Base-by-base conservation (phyloP, 1,284 basidiomycete species). In the Malassezia equina region DNA sequence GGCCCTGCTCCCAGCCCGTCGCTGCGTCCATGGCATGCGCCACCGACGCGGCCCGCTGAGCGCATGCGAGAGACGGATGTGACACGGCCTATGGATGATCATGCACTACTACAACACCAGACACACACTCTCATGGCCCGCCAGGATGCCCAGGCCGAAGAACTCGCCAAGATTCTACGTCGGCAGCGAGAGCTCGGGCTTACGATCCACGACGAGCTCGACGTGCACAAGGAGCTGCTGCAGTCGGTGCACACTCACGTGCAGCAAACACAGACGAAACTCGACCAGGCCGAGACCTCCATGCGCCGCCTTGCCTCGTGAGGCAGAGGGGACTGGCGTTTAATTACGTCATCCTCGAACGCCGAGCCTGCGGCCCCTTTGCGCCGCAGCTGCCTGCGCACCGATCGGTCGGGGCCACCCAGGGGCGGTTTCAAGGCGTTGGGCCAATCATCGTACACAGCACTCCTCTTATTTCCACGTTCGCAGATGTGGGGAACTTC, bases 161-260 rank as follows among this genome's bases (percentile, higher is more conserved):
- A 84, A 61, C 78, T 98, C 33, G 84, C 86, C 0, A 81, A 86
- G 0, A 83, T 94, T 55, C 78, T 98, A n/a, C 81, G 83, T 60
- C 80, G 88, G 36, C 91, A 96, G 77, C 81, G 84, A 63, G 83
- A 86, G 51, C 81, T 96, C 43, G 93, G 91, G 9, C 79, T 87
- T 60, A 88, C 90, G 15, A 96, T 98, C 61, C 80, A 82, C 54
- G 79, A 81, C 51, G 93, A 98, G 77, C 82, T 98, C 55, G 78
- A 78, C 6, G 78, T 84, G 64, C 93, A 96, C 77, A 90, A 84
- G 63, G 88, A 91, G 69, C 75, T 94, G 76, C 76, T 96, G 63
- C 86, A 91, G 67, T 82, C 83, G 66, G 77, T 96, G 50, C 80
- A 83, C 19, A 76, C 79, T 36, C 83, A 90, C 50, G 83, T 90